Conservation (phyloP, 306 rosid genomes). For the Lablab purpureus region DNA sequence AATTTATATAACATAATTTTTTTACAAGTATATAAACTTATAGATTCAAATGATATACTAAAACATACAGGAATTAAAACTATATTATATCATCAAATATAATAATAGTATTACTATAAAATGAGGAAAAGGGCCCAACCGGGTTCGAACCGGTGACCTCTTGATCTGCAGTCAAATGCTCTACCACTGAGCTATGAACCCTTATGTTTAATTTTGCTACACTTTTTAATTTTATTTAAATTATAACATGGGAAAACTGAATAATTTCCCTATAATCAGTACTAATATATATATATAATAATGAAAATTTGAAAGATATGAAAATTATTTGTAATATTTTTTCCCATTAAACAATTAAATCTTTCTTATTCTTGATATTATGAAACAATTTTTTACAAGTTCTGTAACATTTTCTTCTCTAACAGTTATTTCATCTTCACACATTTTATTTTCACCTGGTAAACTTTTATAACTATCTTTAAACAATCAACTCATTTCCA, state of each 20-base stretch:
- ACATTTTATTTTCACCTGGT: background rate
- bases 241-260: too few species aligned
- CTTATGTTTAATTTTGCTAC: background rate
- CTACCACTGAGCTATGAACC: conserved; percentile 25
- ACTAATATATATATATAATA: background rate
- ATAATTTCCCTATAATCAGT: background rate
- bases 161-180: conserved; percentile 18
- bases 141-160: conserved; percentile 10
- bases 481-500: background rate
- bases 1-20: too few species aligned
- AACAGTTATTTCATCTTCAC: background rate
- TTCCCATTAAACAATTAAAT: background rate
- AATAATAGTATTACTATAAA: too few species aligned
- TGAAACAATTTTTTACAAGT: background rate
- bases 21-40: too few species aligned
- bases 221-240: too few species aligned
- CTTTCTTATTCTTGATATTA: background rate
- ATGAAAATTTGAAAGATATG: background rate
- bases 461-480: background rate
- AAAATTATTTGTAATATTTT: background rate
- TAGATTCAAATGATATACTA: too few species aligned
- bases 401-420: background rate
- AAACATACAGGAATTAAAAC: too few species aligned
- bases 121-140: too few species aligned
- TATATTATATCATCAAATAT: too few species aligned